Conservation (phyloP, 1,284 basidiomycete species). For the Boletellus deceptivus region DNA sequence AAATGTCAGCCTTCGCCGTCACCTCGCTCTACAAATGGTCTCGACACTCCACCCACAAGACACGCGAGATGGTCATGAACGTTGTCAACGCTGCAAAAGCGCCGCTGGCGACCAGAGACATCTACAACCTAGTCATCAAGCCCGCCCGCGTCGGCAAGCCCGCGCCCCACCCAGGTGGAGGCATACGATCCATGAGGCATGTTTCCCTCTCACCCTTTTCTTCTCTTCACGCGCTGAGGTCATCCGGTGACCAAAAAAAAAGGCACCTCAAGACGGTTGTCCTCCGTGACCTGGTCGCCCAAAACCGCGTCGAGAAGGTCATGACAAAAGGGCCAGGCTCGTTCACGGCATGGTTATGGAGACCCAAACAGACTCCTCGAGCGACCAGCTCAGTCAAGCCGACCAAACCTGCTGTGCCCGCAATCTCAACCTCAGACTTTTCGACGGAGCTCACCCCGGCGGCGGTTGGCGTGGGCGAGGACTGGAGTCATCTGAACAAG, state of each 20-base stretch:
- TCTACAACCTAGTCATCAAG: conserved; percentile 23
- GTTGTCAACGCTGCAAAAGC: conserved; percentile 15
- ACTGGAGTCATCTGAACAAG: conserved; percentile 56
- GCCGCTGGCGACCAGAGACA: conserved; percentile 30
- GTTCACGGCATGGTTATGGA: conserved; percentile 42
- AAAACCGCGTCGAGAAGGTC: conserved; percentile 44
- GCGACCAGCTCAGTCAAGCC: conserved; percentile 1
- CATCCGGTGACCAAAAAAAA: not conserved
- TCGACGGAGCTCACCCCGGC: conserved; percentile 21
- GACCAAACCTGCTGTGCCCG: not conserved
- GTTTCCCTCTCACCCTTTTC: conserved; percentile 11
- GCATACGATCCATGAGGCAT: conserved; percentile 52
- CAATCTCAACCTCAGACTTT: not conserved
- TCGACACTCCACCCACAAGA: conserved; percentile 26
- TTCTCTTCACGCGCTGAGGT: too few relatives aligned
- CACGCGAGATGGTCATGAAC: conserved; percentile 22
- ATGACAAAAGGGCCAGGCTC: conserved; percentile 28
- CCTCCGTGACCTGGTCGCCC: conserved; percentile 45
- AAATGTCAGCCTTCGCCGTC: conserved; percentile 19
- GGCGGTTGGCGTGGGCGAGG: conserved; percentile 52
- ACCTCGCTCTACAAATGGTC: conserved; percentile 26
- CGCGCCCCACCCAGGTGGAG: conserved; percentile 44
- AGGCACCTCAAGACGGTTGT: conserved; percentile 61
- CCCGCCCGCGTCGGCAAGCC: conserved; percentile 2
- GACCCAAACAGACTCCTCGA: conserved; percentile 16